Base-by-base conservation (phyloP, 257 asterid genomes). In the Nicotiana tabacum region DNA sequence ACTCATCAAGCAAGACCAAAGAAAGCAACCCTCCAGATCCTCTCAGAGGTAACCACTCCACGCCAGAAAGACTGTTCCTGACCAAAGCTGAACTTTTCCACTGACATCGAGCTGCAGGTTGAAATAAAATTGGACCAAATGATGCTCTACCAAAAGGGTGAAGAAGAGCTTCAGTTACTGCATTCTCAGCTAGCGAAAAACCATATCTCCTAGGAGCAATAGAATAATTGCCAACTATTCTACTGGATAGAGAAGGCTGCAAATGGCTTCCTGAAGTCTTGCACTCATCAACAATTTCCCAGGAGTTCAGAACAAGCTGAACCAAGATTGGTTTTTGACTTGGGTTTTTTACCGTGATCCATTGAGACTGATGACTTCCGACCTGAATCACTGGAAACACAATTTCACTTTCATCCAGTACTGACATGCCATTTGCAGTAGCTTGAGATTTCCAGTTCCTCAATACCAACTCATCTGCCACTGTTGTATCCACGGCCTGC, bases 361-460 rank as follows among this genome's bases (percentile, higher is more conserved):
- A 91, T 83, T 84, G 85, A 39, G 98, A 91, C 81, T 77, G 84
- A 80, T 90, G 85, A 86, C 88, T 89, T 81, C 98, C 99, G 11
- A 96, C 91, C 83, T 81, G 89, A 87, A 92, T 92, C 83, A 77
- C 83, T 3, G 96, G 91, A 77, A 93, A 93, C 5, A 90, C 46
- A 16, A 93, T 17, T 80, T 94, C 98, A 12, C 62, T 64, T 9
- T 82, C 87, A 81, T 86, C 93, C 66, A 92, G 93, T 66, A 96
- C 87, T 7, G 95, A 91, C 90, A 87, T 83, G 72, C 72, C 89
- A 69, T 67, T 86, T 62, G 84, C 84, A 16, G 90, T 86, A 30
- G 93, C 96, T 68, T 93, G 99, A 84, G 97, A 92, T 88, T 91
- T 96, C 98, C 99, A 94, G 90, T 89, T 96, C 82, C 67, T 84